phyloP scores from a whole-genome alignment of 164 flowering plant species.

The Vitis vinifera region DNA sequence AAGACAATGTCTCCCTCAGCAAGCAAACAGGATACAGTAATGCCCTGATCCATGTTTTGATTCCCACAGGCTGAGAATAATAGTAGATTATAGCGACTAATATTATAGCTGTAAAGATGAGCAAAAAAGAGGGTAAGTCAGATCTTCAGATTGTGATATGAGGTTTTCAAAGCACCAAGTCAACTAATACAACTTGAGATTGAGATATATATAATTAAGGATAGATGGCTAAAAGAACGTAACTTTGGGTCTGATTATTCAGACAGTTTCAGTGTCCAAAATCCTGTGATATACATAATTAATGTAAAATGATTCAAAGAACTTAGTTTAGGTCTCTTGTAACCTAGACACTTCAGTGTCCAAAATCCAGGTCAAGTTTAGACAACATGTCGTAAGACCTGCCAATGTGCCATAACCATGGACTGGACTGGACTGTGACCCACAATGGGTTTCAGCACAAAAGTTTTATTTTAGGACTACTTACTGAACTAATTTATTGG shows the following conservation, averaged over 20 bases:
- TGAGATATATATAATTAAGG: too few species aligned
- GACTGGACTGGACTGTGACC: background rate
- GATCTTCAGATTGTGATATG: background rate
- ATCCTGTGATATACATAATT: too few species aligned
- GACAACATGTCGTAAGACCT: background rate
- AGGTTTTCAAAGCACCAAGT: background rate
- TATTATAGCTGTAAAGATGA: slow-evolving; percentile 62
- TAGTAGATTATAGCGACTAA: slow-evolving; percentile 81
- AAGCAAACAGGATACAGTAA: slow-evolving; percentile 66
- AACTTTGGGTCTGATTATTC: too few species aligned
- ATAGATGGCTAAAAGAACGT: too few species aligned
- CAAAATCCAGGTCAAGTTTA: background rate
- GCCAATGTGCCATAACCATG: background rate
- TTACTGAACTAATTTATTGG: too few species aligned
- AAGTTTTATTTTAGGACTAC: too few species aligned
- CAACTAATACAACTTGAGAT: too few species aligned
- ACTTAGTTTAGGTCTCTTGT: too few species aligned
- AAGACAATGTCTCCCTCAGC: background rate
- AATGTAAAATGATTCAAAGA: too few species aligned
- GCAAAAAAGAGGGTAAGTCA: slow-evolving; percentile 11
- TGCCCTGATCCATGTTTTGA: slow-evolving; percentile 65
- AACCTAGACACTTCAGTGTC: too few species aligned
- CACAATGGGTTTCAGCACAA: too few species aligned
- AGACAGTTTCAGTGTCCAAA: too few species aligned
- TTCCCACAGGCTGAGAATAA: slow-evolving; percentile 71